Percentiles rank a stretch among this genome's conserved stretches.
Conservation (phyloP, 1,284 basidiomycete species). For the Marasmius oreades region DNA sequence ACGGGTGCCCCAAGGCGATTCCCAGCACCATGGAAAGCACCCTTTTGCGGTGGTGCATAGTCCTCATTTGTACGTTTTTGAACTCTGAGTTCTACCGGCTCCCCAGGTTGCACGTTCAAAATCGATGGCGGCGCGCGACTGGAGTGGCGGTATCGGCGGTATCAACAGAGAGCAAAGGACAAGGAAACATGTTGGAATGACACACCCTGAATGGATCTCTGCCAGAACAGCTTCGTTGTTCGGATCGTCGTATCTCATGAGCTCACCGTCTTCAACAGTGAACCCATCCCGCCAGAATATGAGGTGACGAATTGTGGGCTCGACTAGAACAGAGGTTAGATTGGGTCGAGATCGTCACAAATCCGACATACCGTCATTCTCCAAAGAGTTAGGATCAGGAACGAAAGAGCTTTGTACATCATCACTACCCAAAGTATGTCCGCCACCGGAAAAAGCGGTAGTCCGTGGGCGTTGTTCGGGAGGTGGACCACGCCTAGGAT, state of each 20-base stretch:
- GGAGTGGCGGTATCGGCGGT: too few species aligned
- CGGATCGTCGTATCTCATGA: slow-evolving; percentile 86
- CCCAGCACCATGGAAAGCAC: slow-evolving; percentile 74
- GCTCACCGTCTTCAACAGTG: slow-evolving; percentile 85
- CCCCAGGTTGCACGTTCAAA: slow-evolving; percentile 75
- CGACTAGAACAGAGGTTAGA: slow-evolving; percentile 30
- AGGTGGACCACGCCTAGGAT: slow-evolving; percentile 39
- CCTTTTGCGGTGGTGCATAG: slow-evolving; percentile 53
- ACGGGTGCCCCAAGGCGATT: slow-evolving; percentile 75
- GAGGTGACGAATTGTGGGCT: slow-evolving; percentile 70
- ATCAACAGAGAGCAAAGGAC: slow-evolving; percentile 2
- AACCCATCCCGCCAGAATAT: slow-evolving; percentile 97
- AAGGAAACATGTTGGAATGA: slow-evolving; percentile 11
- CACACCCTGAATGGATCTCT: slow-evolving; percentile 81
- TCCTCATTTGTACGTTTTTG: slow-evolving; percentile 73
- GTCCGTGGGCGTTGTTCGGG: slow-evolving; percentile 23
- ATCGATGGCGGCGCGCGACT: slow-evolving; percentile 79
- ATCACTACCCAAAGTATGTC: slow-evolving; percentile 85
- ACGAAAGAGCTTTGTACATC: slow-evolving; percentile 71
- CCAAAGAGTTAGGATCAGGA: slow-evolving; percentile 58
- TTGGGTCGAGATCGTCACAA: not conserved
- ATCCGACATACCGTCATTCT: slow-evolving; percentile 22
- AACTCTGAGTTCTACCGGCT: slow-evolving; percentile 86
- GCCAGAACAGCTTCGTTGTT: slow-evolving; percentile 69
- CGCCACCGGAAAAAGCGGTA: slow-evolving; percentile 61